Evolutionary conservation across 78 protist genomes (phyloP).

Genomic region (Guillardia theta): DNA sequence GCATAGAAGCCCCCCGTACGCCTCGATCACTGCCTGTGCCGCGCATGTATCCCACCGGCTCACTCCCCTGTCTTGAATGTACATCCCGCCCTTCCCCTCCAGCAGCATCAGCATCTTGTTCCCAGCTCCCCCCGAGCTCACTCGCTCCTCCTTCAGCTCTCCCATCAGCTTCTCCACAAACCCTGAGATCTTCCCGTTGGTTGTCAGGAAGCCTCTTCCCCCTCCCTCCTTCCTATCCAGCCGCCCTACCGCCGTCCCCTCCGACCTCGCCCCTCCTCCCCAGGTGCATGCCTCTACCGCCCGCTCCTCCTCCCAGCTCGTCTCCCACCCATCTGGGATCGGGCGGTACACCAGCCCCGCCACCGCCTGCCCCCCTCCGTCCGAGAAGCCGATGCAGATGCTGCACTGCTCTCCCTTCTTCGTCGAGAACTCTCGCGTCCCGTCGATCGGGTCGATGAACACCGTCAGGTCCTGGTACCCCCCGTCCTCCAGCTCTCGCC

Average conservation of each 20-base stretch:
- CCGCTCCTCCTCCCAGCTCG: slow-evolving; percentile 35
- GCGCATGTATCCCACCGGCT: slow-evolving; percentile 61
- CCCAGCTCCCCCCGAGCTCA: slow-evolving; percentile 52
- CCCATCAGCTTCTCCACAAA: background rate
- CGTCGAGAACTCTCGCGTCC: slow-evolving; percentile 50
- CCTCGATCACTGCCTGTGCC: slow-evolving; percentile 52
- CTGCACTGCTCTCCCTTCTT: slow-evolving; percentile 38
- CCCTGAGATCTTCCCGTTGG: background rate
- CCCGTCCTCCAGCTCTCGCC: background rate
- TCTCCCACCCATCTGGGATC: background rate
- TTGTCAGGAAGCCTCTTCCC: too few species aligned
- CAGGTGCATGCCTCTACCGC: background rate
- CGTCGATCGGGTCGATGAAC: slow-evolving; percentile 64
- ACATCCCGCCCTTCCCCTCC: background rate
- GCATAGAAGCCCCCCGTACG: slow-evolving; percentile 44
- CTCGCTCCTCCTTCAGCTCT: background rate
- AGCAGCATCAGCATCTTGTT: slow-evolving; percentile 51
- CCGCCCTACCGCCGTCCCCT: background rate
- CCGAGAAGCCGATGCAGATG: slow-evolving; percentile 54
- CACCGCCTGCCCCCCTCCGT: background rate
- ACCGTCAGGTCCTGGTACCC: background rate
- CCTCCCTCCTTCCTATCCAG: too few species aligned
- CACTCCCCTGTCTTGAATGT: slow-evolving; percentile 44
- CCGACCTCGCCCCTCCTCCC: background rate
- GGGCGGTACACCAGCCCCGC: slow-evolving; percentile 47